Evolutionary conservation across 2,329 filamentous ascomycete genomes (phyloP).

Genomic region (Aspergillus novoparasiticus): DNA sequence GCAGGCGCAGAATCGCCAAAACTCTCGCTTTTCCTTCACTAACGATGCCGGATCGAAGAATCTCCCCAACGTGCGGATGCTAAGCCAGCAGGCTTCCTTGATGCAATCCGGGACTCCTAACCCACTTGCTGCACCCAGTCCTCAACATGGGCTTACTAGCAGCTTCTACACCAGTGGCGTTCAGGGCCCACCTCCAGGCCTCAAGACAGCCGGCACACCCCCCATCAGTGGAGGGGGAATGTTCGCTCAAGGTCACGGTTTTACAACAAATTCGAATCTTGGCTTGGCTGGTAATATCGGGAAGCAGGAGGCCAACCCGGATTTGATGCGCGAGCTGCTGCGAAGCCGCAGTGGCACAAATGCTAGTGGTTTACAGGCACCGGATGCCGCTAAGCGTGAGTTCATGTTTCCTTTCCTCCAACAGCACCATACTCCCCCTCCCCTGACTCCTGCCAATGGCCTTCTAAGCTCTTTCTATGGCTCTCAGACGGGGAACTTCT

Average conservation of each 20-base stretch:
- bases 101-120: slow-evolving; percentile 44
- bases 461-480: slow-evolving; percentile 91
- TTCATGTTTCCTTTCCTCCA: slow-evolving; percentile 92
- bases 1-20: slow-evolving; percentile 76
- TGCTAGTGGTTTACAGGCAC: slow-evolving; percentile 68
- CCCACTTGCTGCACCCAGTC: slow-evolving; percentile 39
- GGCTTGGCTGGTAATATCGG: slow-evolving; percentile 64
- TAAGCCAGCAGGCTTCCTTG: slow-evolving; percentile 52
- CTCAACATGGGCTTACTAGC: slow-evolving; percentile 51
- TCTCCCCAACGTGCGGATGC: slow-evolving; percentile 60
- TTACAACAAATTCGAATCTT: slow-evolving; percentile 64
- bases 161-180: slow-evolving; percentile 84
- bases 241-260: slow-evolving; percentile 87
- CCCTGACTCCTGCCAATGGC: slow-evolving; percentile 89
- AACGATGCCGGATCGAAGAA: slow-evolving; percentile 64
- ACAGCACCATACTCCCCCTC: slow-evolving; percentile 83
- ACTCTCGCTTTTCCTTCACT: slow-evolving; percentile 84
- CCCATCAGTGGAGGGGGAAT: slow-evolving; percentile 78
- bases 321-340: slow-evolving; percentile 80
- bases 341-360: slow-evolving; percentile 64
- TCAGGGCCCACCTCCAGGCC: slow-evolving; percentile 87
- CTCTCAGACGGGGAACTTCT: slow-evolving; percentile 79
- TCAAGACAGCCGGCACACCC: slow-evolving; percentile 93
- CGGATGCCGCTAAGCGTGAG: slow-evolving; percentile 96
- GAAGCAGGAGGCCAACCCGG: slow-evolving; percentile 72